Evolutionary conservation across 2,329 filamentous ascomycete genomes (phyloP).

Genomic region (Alternaria sp.): DNA sequence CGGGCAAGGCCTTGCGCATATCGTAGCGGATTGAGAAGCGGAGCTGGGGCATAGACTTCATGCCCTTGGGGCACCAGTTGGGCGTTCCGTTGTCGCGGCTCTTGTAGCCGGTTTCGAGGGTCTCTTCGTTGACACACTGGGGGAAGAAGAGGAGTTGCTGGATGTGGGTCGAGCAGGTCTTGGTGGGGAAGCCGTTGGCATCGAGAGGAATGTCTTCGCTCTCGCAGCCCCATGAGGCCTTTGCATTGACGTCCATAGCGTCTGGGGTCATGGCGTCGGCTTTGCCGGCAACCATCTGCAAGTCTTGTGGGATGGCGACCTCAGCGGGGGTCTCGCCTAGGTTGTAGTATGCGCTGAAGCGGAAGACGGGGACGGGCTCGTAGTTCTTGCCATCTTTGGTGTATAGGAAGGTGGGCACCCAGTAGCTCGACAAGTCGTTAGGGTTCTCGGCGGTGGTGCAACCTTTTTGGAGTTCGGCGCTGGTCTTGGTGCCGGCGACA

Average conservation of each 20-base stretch:
- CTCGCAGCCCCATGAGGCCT: constrained; percentile 40
- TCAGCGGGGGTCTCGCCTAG: constrained; percentile 52
- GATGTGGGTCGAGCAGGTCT: constrained; percentile 52
- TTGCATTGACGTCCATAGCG: constrained; percentile 31
- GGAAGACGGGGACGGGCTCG: constrained; percentile 39
- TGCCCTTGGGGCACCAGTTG: constrained; percentile 52
- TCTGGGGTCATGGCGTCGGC: constrained; percentile 41
- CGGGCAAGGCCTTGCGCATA: constrained; percentile 51
- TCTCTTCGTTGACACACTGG: constrained; percentile 51
- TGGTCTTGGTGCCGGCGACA: constrained; percentile 48
- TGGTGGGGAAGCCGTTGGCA: constrained; percentile 39
- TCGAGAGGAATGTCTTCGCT: constrained; percentile 23
- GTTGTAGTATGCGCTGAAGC: constrained; percentile 58
- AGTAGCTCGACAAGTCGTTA: constrained; percentile 57
- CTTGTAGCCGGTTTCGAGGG: constrained; percentile 48
- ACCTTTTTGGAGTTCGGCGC: constrained; percentile 50
- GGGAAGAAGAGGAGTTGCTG: constrained; percentile 56
- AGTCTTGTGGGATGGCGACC: constrained; percentile 54
- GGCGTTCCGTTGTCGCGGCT: constrained; percentile 30
- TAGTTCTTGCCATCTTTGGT: constrained; percentile 45
- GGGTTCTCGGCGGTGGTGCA: constrained; percentile 56
- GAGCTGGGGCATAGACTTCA: constrained; percentile 56
- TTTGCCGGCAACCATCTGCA: constrained; percentile 52
- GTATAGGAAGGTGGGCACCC: constrained; percentile 54
- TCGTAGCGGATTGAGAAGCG: constrained; percentile 59